Conservation (phyloP, 1,284 basidiomycete species). For the Trichosporon asahii region DNA sequence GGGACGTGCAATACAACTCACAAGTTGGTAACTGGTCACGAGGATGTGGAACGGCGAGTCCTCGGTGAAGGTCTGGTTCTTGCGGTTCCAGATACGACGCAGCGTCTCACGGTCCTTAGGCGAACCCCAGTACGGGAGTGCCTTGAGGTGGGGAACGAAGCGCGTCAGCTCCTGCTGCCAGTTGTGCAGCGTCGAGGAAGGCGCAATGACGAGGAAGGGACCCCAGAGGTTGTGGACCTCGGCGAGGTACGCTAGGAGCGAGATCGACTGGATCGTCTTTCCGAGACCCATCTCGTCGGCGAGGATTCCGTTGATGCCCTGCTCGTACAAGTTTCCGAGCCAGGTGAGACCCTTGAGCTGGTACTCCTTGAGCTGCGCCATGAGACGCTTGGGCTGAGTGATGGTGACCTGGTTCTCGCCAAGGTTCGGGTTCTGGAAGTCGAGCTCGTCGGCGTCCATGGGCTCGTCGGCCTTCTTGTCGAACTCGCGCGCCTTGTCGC, state of each 20-base stretch:
- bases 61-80: constrained; percentile 91
- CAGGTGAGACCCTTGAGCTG: constrained; percentile 98
- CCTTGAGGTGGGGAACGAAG: constrained; percentile 91
- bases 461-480: constrained; percentile 58
- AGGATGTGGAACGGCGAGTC: constrained; percentile 96
- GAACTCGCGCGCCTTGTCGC: constrained; percentile 76
- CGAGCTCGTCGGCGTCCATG: constrained; percentile 91
- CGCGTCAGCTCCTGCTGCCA: constrained; percentile 98
- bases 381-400: constrained; percentile 91
- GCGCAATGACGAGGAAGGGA: constrained; percentile 98
- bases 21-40: constrained; percentile 95
- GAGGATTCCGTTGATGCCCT: constrained; percentile 97
- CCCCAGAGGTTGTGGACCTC: constrained; percentile 99
- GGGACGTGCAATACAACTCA: constrained; percentile 48
- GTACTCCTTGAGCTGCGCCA: constrained; percentile 96
- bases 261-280: constrained; percentile 99
- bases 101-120: constrained; percentile 93
- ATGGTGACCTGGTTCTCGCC: constrained; percentile 80
- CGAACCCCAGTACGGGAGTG: constrained; percentile 97
- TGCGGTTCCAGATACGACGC: constrained; percentile 97
- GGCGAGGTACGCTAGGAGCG: constrained; percentile 91
- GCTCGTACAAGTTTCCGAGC: constrained; percentile 96
- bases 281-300: constrained; percentile 99
- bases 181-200: constrained; percentile 95
- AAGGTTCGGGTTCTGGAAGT: constrained; percentile 99